Evolutionary conservation across 805 yeast species (phyloP).

Genomic region (Candida michaelii): DNA sequence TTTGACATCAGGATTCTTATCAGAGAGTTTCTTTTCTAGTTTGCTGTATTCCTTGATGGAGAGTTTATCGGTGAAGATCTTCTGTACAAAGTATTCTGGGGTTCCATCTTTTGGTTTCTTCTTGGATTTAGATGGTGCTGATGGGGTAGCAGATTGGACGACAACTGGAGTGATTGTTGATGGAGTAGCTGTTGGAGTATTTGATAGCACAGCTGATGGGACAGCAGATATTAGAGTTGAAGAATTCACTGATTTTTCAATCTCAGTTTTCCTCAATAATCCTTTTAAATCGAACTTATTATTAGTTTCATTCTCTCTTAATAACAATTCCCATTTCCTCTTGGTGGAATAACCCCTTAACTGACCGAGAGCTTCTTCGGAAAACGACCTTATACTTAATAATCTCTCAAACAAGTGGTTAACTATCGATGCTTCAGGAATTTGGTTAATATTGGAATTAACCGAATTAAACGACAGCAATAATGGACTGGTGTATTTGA

Average conservation of each 20-base stretch:
- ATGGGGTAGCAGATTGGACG: not conserved
- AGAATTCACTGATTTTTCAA: not conserved
- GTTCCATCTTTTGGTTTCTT: conserved; percentile 35
- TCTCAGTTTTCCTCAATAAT: conserved; percentile 9
- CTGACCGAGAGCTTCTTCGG: conserved; percentile 32
- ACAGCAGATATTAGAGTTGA: no score
- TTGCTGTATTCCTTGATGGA: conserved; percentile 32
- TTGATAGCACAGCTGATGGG: no score
- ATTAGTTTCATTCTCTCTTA: conserved; percentile 42
- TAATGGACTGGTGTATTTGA: conserved; percentile 17
- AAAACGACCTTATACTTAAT: conserved; percentile 37
- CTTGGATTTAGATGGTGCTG: not conserved
- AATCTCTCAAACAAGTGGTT: conserved; percentile 40
- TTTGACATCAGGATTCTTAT: conserved; percentile 19
- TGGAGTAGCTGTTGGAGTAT: not conserved
- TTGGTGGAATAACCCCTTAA: conserved; percentile 32
- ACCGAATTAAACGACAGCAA: conserved; percentile 36
- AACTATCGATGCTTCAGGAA: conserved; percentile 37
- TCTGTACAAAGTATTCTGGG: conserved; percentile 42
- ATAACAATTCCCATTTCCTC: conserved; percentile 44
- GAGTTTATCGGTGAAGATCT: conserved; percentile 35
- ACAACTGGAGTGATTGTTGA: not conserved
- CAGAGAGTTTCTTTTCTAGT: conserved; percentile 31
- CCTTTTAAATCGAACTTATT: conserved; percentile 34
- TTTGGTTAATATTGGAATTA: conserved; percentile 29